phyloP scores from a whole-genome alignment of 805 yeast genomes.

The Saccharomycopsis fodiens region DNA sequence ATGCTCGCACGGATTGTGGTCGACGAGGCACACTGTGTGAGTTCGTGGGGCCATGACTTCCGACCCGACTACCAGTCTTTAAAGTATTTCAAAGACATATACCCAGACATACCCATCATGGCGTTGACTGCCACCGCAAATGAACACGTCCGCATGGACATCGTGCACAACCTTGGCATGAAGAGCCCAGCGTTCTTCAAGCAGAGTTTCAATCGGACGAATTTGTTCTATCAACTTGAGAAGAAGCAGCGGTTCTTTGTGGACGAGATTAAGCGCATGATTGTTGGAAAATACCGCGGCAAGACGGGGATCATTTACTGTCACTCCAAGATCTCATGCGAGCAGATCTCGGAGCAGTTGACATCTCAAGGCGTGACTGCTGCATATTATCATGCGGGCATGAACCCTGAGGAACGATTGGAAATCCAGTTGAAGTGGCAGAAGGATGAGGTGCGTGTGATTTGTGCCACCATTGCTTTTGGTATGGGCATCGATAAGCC shows the following conservation, averaged over 20 bases:
- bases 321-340: constrained; percentile 84
- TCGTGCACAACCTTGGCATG: constrained; percentile 67
- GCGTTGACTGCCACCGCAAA: constrained; percentile 97
- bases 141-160: constrained; percentile 80
- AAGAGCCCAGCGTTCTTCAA: constrained; percentile 56
- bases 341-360: constrained; percentile 62
- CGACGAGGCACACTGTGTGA: constrained; percentile 97
- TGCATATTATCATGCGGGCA: constrained; percentile 90
- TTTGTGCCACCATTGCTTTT: constrained; percentile 96
- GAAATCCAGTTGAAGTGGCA: constrained; percentile 83
- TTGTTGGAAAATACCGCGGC: constrained; percentile 41
- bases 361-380: constrained; percentile 54
- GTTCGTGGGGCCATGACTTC: constrained; percentile 98
- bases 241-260: constrained; percentile 50
- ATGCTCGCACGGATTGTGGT: constrained; percentile 80
- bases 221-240: constrained; percentile 69
- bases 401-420: constrained; percentile 68
- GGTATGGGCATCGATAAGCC: constrained; percentile 99
- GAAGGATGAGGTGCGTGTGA: constrained; percentile 55
- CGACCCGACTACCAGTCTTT: constrained; percentile 90
- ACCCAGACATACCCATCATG: constrained; percentile 82
- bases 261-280: constrained; percentile 52
- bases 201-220: constrained; percentile 89
- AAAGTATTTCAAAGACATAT: constrained; percentile 61
- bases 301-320: constrained; percentile 89